Evolutionary conservation across 495 filamentous ascomycete species (phyloP), one percentile per base, ranked within the genome.

Genomic region (Xylaria intraflava): DNA sequence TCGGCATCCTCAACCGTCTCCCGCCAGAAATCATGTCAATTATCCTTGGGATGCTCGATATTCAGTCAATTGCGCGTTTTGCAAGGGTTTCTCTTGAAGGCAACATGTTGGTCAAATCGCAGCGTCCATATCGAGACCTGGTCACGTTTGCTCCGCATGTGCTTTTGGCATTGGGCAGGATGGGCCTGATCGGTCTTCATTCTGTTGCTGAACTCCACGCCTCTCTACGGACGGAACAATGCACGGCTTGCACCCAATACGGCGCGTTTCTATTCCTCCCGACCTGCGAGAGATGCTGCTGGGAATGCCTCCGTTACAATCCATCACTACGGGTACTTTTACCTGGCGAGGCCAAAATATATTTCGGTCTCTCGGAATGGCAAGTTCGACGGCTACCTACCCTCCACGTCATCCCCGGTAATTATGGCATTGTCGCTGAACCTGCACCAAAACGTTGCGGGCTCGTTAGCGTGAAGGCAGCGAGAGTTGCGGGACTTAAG

Each of bases 271-370:
- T 50, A 26, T 50, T 50, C 33, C 47, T 50, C 20, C 47, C 47
- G 22, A 50, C 47, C 31, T 50, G 47, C 35, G 47, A 50, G 26
- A 50, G 47, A 29, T 50, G 47, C 29, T 50, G 47, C 22, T 50
- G 47, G 47, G 22, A 39, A 50, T 50, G 47, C 29, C 33, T 50
- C 12, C 33, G 16, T 12, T 50, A 4, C 47, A 35, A 50, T 4
- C 47, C 47, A 36, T 31, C 33, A 14, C 33, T 26, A 39, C 47
- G 33, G 31, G 33, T 50, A 16, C 14, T 50, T 17, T 26, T n/a
- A 26, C 47, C 17, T 7, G 39, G 14, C 8, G 31, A 8, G 22
- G 47, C 47, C 29, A 17, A 26, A 26, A 39, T 16, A 29, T 16
- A 8, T 40, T 50, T 50, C 33, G 47, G 22, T 6, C 33, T 50